Evolutionary conservation across 495 filamentous ascomycete genomes (phyloP), one percentile per base, ranked within the genome.

Genomic region (Hamigera avellanea): DNA sequence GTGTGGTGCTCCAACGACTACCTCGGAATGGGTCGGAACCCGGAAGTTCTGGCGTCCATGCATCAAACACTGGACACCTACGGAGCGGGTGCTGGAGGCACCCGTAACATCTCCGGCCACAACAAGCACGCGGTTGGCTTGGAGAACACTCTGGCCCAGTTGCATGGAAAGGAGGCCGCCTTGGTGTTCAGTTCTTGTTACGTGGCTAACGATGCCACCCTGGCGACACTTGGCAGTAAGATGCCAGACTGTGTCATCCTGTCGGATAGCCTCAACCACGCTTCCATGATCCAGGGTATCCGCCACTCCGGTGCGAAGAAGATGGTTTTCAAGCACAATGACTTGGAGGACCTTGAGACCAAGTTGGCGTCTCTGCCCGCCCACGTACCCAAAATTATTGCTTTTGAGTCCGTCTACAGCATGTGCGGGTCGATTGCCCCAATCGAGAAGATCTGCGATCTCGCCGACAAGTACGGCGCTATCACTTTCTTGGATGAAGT

Each of bases 1-100:
- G 89, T 96, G 25, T 98, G 93, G 91, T 98, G 91, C 69, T 93
- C 88, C 46, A 98, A 98, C 51, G 91, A 98, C 61, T 98, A 98
- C 54, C 71, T 98, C 8, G 91, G 91, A 40, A 98, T 98, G 91
- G 89, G 91, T 14, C 75, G 86, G 39, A 96, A 96, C 56, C 73
- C 72, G 2, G 67, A 86, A 19, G 93, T 98, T 3, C 63, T 98
- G 43, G 78, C 85, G 60, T 64, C 76, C 1, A 98, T 96, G 91
- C 93, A 98, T 53, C 70, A 86, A 45, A 95, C 91, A 6, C 70
- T 98, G 3, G 91, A 98, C 44, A 83, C 75, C 48, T 96, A 98
- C 51, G 91, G 91, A 27, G 86, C 93, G 13, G 91, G 91, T 36
- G 91, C 91, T 19, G 91, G 91, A 32, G 91, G 91, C 39, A 98